Conservation (phyloP, 2,329 filamentous ascomycete genomes). For the Ceratocystis harringtonii region DNA sequence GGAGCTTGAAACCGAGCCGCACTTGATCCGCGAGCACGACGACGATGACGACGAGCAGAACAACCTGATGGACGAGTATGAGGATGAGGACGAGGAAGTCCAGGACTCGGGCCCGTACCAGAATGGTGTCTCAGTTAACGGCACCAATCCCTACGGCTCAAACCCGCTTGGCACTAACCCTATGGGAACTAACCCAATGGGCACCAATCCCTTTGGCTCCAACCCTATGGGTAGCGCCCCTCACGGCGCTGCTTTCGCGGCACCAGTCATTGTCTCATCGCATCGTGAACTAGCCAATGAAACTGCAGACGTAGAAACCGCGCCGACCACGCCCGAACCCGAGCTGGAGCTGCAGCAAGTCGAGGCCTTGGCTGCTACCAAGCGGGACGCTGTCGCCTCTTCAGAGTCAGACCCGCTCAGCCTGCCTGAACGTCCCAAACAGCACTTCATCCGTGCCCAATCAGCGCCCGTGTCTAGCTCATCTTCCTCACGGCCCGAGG, state of each 20-base stretch:
- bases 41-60: conserved; percentile 2
- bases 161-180: conserved; percentile 5
- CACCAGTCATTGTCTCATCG: background rate
- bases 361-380: background rate
- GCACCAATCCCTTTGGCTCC: conserved; percentile 2
- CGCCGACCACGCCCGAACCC: conserved; percentile 14
- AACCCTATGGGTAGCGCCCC: background rate
- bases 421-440: background rate
- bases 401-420: background rate
- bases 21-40: background rate
- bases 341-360: conserved; percentile 8
- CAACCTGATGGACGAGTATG: conserved; percentile 8
- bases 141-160: background rate
- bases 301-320: conserved; percentile 11
- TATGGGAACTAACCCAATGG: background rate
- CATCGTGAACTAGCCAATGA: conserved; percentile 7
- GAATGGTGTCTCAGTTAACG: conserved; percentile 10
- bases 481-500: background rate
- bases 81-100: conserved; percentile 10
- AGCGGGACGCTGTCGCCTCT: background rate
- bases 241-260: background rate
- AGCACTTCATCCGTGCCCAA: background rate
- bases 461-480: background rate
- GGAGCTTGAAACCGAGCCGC: conserved; percentile 1
- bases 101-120: conserved; percentile 9